phyloP scores from a whole-genome alignment of 208 protist species.

The Leptomonas pyrrhocoris region DNA sequence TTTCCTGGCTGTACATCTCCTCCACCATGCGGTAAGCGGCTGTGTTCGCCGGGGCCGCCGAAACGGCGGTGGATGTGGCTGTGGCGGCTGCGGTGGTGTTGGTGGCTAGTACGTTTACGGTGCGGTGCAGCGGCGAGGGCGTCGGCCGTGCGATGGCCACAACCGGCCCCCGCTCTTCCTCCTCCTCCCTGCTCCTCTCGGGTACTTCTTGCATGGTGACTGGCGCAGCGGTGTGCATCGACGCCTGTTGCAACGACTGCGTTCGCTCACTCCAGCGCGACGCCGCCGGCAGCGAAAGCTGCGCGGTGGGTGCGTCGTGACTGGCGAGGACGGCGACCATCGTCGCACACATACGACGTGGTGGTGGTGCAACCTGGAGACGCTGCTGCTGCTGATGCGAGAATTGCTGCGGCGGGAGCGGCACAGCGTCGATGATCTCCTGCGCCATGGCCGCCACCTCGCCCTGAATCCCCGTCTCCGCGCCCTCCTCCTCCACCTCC shows the following conservation, averaged over 20 bases:
- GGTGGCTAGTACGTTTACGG: background rate
- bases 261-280: conserved; percentile 6
- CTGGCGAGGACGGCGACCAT: conserved; percentile 16
- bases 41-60: background rate
- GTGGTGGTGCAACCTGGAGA: background rate
- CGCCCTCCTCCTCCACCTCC: background rate
- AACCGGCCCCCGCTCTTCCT: background rate
- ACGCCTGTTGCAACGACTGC: background rate
- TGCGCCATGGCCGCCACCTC: conserved; percentile 14
- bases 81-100: background rate
- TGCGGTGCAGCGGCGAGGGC: conserved; percentile 5
- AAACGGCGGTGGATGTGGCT: background rate
- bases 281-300: background rate
- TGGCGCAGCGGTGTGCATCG: background rate
- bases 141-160: background rate
- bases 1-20: conserved; percentile 13
- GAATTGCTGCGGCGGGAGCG: background rate
- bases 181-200: background rate
- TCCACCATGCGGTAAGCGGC: background rate
- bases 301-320: conserved; percentile 15
- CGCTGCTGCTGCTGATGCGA: conserved; percentile 7
- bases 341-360: conserved; percentile 8
- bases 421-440: conserved; percentile 8
- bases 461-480: background rate
- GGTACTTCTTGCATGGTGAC: background rate